These are phyloP conservation scores for Mycena leptocephala DNA, from an alignment of 768 basidiomycete species.

Conservation along the genomic window DNA sequence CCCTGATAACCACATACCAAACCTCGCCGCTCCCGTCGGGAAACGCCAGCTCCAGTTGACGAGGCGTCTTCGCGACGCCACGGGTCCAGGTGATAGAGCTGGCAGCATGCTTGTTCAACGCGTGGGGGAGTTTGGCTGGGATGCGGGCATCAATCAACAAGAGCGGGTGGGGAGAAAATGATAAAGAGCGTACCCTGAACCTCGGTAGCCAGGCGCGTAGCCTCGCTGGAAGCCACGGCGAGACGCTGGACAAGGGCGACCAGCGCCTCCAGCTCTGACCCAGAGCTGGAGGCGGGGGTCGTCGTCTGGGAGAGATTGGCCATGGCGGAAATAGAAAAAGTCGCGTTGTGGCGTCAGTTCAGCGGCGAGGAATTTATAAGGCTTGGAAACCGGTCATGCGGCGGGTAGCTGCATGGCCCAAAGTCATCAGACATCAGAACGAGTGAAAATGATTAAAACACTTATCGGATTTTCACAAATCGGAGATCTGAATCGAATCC, in stretches of 20 bases:
- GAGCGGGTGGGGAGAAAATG: too few species aligned
- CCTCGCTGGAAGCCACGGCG: neutral
- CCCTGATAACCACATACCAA: constrained; percentile 12
- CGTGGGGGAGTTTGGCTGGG: neutral
- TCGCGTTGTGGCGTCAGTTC: too few species aligned
- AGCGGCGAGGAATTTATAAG: too few species aligned
- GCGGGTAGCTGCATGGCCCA: too few species aligned
- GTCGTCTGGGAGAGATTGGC: neutral
- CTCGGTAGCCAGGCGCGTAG: neutral
- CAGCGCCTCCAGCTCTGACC: constrained; percentile 1
- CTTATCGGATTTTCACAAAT: too few species aligned
- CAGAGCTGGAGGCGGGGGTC: neutral
- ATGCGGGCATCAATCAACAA: neutral
- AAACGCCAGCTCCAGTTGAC: neutral
- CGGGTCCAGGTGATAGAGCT: neutral
- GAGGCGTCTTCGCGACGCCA: neutral
- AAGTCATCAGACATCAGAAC: too few species aligned
- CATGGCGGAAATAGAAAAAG: neutral
- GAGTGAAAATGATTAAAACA: too few species aligned
- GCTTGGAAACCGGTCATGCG: too few species aligned
- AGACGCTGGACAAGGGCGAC: neutral
- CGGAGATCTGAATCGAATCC: too few species aligned
- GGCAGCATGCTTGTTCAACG: neutral
- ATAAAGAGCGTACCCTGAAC: neutral
- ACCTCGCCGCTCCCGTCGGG: constrained; percentile 1